Conservation (phyloP, 345 rosid species). For the Excoecaria agallocha region DNA sequence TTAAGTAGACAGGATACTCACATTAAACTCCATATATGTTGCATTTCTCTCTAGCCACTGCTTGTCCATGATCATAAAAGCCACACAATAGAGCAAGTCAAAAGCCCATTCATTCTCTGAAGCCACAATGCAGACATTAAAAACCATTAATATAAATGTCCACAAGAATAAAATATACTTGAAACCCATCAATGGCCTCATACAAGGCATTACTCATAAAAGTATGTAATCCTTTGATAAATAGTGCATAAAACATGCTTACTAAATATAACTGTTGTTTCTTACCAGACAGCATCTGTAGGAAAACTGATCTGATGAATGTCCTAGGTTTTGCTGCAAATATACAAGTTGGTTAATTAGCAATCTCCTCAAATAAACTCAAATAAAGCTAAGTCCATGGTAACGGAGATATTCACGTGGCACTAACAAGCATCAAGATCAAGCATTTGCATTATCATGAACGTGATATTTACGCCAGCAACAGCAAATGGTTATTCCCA, state of each 20-base stretch:
- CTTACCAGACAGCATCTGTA: slow-evolving; percentile 85
- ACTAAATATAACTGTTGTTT: not conserved
- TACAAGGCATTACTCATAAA: no score
- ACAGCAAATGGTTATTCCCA: slow-evolving; percentile 99
- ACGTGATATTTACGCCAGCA: slow-evolving; percentile 91
- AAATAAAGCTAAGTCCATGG: not conserved
- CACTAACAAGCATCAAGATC: slow-evolving; percentile 82
- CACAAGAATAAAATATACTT: not conserved
- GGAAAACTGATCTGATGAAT: slow-evolving; percentile 66
- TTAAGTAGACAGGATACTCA: slow-evolving; percentile 30
- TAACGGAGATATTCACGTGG: not conserved
- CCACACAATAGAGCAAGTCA: slow-evolving; percentile 88
- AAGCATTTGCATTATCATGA: slow-evolving; percentile 98
- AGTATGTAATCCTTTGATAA: no score
- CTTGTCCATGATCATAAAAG: slow-evolving; percentile 85
- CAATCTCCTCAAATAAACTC: not conserved
- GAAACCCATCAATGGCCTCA: not conserved
- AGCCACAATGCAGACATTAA: not conserved
- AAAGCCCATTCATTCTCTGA: slow-evolving; percentile 92
- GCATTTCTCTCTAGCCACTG: slow-evolving; percentile 91
- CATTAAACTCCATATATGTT: slow-evolving; percentile 94
- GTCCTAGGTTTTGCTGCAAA: slow-evolving; percentile 75
- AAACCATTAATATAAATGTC: slow-evolving; percentile 2
- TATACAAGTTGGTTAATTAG: slow-evolving; percentile 18
- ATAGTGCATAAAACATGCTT: not conserved